Evolutionary conservation across 1,284 basidiomycete genomes (phyloP).

Genomic region (Acaromyces ingoldii): DNA sequence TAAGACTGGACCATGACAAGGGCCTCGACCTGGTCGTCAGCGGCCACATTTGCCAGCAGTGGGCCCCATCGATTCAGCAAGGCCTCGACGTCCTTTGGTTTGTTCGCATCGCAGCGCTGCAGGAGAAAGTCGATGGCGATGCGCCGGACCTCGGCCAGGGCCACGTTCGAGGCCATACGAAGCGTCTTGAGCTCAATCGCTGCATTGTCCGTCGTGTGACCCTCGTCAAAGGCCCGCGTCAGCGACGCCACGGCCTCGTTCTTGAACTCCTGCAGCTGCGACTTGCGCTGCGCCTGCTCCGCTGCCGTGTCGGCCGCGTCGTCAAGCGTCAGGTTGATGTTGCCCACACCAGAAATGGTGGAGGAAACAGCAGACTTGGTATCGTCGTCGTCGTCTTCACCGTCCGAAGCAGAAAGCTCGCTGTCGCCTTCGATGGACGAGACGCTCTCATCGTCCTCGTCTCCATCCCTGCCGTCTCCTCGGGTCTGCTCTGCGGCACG

Average conservation of each 20-base stretch:
- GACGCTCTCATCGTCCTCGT: slow-evolving; percentile 19
- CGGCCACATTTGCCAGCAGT: slow-evolving; percentile 50
- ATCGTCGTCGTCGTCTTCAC: slow-evolving; percentile 21
- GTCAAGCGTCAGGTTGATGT: slow-evolving; percentile 24
- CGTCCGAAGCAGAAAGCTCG: slow-evolving; percentile 13
- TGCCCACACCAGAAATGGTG: slow-evolving; percentile 20
- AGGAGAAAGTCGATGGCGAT: slow-evolving; percentile 62
- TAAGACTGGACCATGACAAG: slow-evolving; percentile 46
- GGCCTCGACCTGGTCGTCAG: slow-evolving; percentile 50
- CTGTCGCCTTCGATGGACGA: slow-evolving; percentile 38
- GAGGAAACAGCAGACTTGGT: slow-evolving; percentile 35
- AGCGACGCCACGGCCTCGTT: slow-evolving; percentile 73
- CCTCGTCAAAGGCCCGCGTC: slow-evolving; percentile 82
- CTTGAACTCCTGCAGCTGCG: slow-evolving; percentile 62
- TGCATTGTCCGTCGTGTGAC: slow-evolving; percentile 83
- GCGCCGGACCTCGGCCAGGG: slow-evolving; percentile 69
- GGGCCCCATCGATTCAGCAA: slow-evolving; percentile 52
- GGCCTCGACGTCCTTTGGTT: slow-evolving; percentile 30
- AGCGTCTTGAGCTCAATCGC: slow-evolving; percentile 87
- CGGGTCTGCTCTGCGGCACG: neutral
- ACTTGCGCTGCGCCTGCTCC: slow-evolving; percentile 30
- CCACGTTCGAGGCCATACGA: slow-evolving; percentile 86
- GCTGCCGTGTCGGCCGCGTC: slow-evolving; percentile 29
- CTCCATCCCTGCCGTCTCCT: neutral
- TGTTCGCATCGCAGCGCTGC: slow-evolving; percentile 29